phyloP scores from a whole-genome alignment of 768 basidiomycete species.

The Sistotremastrum niveocremeum region DNA sequence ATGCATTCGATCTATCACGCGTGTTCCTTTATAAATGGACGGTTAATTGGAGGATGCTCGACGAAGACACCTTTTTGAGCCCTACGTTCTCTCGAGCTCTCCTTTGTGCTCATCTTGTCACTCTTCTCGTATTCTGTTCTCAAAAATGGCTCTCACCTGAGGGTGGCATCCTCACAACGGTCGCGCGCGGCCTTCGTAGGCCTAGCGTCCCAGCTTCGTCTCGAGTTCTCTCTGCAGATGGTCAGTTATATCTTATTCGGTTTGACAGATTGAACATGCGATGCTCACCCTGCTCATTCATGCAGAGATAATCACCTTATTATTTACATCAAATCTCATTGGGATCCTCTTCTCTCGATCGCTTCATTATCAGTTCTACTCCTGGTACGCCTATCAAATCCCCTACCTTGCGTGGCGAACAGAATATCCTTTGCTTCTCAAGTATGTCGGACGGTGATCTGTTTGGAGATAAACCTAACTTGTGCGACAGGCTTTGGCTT shows the following conservation, averaged over 20 bases:
- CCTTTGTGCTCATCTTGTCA: slow-evolving; percentile 48
- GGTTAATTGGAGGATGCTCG: slow-evolving; percentile 89
- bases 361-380: slow-evolving; percentile 95
- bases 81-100: slow-evolving; percentile 44
- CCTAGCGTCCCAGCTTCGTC: slow-evolving; percentile 38
- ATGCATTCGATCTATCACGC: slow-evolving; percentile 79
- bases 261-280: neutral
- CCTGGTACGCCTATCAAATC: slow-evolving; percentile 90
- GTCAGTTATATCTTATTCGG: slow-evolving; percentile 29
- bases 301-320: slow-evolving; percentile 61
- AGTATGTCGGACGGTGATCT: slow-evolving; percentile 27
- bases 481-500: slow-evolving; percentile 37
- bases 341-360: slow-evolving; percentile 89
- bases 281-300: slow-evolving; percentile 8
- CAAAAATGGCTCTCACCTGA: slow-evolving; percentile 65
- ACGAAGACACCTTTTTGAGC: slow-evolving; percentile 64
- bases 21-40: slow-evolving; percentile 94
- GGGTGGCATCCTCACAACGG: slow-evolving; percentile 47
- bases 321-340: slow-evolving; percentile 86
- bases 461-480: slow-evolving; percentile 4
- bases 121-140: slow-evolving; percentile 52
- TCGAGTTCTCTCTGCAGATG: slow-evolving; percentile 40
- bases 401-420: slow-evolving; percentile 75
- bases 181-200: slow-evolving; percentile 37
- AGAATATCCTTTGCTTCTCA: slow-evolving; percentile 42